Base-by-base conservation (phyloP, 2,329 filamentous ascomycete species). In the Aspergillaceae sp. region DNA sequence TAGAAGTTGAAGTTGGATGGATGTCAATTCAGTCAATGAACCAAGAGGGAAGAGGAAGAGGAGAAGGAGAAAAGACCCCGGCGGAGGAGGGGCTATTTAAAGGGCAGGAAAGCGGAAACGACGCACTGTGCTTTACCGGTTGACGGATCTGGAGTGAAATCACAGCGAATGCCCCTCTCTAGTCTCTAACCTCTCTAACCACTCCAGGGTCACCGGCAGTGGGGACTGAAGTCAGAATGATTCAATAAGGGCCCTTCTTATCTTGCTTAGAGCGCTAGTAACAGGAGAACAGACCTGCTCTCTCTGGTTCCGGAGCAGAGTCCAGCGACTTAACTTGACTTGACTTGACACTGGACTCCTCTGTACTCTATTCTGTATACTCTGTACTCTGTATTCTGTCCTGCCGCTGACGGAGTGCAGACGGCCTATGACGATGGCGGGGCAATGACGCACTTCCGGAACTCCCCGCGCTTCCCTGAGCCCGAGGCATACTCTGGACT, bases 171-270 rank as follows among this genome's bases (percentile, higher is more conserved):
- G 36, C 44, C 26, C 34, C 34, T 36, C n/a, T 19, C 19, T 19
- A 19, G n/a, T n/a, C n/a, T n/a, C n/a, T n/a, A n/a, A n/a, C 34
- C 34, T 36, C n/a, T 19, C 19, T 19, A 19, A 19, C 19, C 19
- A 19, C 19, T 19, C 19, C 19, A 26, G 36, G 11, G 26, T 26
- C 63, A 67, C 65, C 65, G 64, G 56, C 52, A 57, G 55, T 64
- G 64, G 62, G 61, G 58, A 55, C 54, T 61, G 56, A 64, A 56
- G 61, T 66, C 61, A 66, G 57, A 41, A 60, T 66, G 63, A 65
- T 60, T 56, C 59, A 55, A 64, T 19, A 19, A 19, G 19, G 19
- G 19, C 19, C 19, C 19, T 19, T 19, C 19, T 19, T 19, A 19
- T 19, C 19, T 19, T 19, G 19, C 19, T 19, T 19, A 19, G 19